A percentile compares a stretch with the other conserved stretches of the same genome.
These are phyloP conservation scores for Globisporangium sylvaticum DNA, from an alignment of 352 stramenopile genomes.

Conservation along the genomic window DNA sequence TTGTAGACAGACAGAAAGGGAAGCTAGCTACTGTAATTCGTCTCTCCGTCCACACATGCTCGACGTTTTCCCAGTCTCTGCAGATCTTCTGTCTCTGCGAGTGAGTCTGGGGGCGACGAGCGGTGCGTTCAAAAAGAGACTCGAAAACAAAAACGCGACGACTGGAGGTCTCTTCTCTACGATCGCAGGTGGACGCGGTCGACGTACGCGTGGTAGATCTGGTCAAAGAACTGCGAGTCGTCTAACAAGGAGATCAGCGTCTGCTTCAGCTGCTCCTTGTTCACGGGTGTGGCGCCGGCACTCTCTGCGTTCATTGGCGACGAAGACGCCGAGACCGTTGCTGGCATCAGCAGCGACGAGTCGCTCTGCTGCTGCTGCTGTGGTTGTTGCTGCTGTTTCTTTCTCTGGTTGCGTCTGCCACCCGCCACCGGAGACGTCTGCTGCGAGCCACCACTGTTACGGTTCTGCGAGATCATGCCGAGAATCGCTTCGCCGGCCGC, in stretches of 20 bases:
- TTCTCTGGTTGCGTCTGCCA: conserved; percentile 4
- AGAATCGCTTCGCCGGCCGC: conserved; percentile 79
- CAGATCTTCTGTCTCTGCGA: background rate
- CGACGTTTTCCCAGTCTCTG: background rate
- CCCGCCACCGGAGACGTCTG: conserved; percentile 3
- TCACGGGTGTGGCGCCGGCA: conserved; percentile 30
- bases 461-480: conserved; percentile 70
- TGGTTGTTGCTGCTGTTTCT: conserved; percentile 30
- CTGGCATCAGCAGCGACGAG: conserved; percentile 9
- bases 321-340: conserved; percentile 8
- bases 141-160: conserved; percentile 1
- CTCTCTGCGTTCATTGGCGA: conserved; percentile 6
- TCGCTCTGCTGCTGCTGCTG: conserved; percentile 16
- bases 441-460: conserved; percentile 10
- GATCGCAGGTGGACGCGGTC: conserved; percentile 49
- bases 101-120: background rate
- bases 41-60: background rate
- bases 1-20: background rate
- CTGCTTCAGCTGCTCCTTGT: conserved; percentile 86
- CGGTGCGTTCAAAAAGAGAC: background rate
- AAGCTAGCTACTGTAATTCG: conserved; percentile 2
- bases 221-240: conserved; percentile 82
- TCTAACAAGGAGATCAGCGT: conserved; percentile 76
- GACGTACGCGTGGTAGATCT: conserved; percentile 86
- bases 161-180: conserved; percentile 18